Conservation (phyloP, 2,329 filamentous ascomycete species). For the Lecanoromycetidae sp. region DNA sequence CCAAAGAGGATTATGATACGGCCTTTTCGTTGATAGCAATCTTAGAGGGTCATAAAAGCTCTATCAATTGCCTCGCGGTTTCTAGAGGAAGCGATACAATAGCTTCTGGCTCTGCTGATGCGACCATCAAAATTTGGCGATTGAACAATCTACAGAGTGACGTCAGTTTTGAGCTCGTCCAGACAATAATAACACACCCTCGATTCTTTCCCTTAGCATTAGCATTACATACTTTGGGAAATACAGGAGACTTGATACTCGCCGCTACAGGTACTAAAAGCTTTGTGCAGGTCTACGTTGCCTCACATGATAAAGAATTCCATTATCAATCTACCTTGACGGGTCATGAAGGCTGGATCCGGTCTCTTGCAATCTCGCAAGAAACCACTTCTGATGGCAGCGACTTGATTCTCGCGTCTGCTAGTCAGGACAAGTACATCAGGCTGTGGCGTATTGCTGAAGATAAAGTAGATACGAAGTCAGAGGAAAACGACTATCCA, state of each 20-base stretch:
- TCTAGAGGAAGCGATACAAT: conserved; percentile 35
- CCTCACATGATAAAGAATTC: conserved; percentile 43
- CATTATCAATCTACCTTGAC: conserved; percentile 61
- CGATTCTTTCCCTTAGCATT: conserved; percentile 72
- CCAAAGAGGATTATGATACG: conserved; percentile 20
- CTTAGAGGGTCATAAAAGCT: conserved; percentile 54
- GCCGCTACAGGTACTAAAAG: conserved; percentile 78
- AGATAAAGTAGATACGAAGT: background rate
- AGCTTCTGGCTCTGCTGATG: conserved; percentile 51
- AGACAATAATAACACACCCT: conserved; percentile 61
- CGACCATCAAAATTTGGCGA: conserved; percentile 55
- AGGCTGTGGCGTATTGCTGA: conserved; percentile 70
- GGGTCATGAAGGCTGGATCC: conserved; percentile 91
- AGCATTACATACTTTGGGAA: conserved; percentile 51
- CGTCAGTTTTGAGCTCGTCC: conserved; percentile 40
- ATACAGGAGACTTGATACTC: conserved; percentile 48
- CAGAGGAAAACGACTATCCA: conserved; percentile 11
- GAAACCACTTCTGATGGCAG: conserved; percentile 44
- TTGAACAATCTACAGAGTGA: conserved; percentile 33
- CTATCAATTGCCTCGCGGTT: conserved; percentile 55
- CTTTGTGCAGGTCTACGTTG: conserved; percentile 66
- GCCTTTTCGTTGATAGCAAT: conserved; percentile 36
- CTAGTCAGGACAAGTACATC: conserved; percentile 95
- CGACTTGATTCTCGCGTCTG: conserved; percentile 76
- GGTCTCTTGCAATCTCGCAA: conserved; percentile 65